A percentile compares a stretch with the other conserved stretches of the same genome.
Conservation (phyloP, 2,329 filamentous ascomycete species). For the Botrytis deweyae region DNA sequence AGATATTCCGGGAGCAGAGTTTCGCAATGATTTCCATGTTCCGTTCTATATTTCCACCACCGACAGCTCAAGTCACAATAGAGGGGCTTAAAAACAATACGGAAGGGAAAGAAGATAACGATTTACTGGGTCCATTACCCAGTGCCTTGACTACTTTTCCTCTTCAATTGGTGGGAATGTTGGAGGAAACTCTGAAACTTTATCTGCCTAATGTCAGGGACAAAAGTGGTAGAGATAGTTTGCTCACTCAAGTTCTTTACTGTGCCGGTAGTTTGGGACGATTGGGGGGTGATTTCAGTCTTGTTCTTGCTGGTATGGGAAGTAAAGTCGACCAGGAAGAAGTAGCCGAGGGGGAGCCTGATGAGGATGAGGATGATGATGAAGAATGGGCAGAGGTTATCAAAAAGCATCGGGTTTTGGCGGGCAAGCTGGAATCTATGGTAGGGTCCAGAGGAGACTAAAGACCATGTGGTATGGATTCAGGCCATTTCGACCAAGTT, state of each 20-base stretch:
- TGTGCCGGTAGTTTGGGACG: conserved; percentile 88
- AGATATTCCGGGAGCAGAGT: conserved; percentile 96
- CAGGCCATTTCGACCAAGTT: not conserved
- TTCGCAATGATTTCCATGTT: conserved; percentile 96
- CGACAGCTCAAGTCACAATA: conserved; percentile 24
- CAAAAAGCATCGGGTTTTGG: conserved; percentile 81
- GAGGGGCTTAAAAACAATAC: conserved; percentile 27
- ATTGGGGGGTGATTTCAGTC: conserved; percentile 87
- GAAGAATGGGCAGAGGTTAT: conserved; percentile 86
- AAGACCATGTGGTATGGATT: not conserved
- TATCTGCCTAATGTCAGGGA: conserved; percentile 85
- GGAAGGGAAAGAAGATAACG: conserved; percentile 31
- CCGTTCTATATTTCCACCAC: conserved; percentile 76
- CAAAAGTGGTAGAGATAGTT: conserved; percentile 75
- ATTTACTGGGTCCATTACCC: conserved; percentile 62
- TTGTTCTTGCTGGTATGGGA: conserved; percentile 69
- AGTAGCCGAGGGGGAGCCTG: conserved; percentile 45
- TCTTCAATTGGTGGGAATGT: conserved; percentile 75
- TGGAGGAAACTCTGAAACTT: conserved; percentile 70
- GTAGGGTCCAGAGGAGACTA: conserved; percentile 46
- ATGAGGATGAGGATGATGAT: conserved; percentile 51
- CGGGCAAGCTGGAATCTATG: conserved; percentile 72
- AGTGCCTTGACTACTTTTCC: conserved; percentile 81
- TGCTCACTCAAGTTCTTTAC: conserved; percentile 90
- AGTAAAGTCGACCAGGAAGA: conserved; percentile 39